phyloP scores from a whole-genome alignment of 177 flowering plant genomes.

The Vitis hybrid region DNA sequence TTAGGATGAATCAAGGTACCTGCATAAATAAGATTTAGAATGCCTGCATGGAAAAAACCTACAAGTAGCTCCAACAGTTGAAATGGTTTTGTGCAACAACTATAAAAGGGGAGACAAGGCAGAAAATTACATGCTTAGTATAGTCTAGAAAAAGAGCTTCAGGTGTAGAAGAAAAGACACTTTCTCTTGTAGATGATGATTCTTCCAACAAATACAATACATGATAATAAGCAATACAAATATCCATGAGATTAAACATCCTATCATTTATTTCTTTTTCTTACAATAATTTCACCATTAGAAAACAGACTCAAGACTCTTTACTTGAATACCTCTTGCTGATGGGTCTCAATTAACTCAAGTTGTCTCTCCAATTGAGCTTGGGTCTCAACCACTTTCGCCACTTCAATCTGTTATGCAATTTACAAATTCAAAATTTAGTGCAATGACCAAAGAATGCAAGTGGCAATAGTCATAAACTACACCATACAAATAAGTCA shows the following conservation, averaged over 20 bases:
- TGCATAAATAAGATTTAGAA: no score
- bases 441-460: background rate
- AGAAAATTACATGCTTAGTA: no score
- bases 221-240: background rate
- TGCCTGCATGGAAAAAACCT: no score
- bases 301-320: background rate
- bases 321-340: constrained; percentile 65
- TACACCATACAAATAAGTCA: background rate
- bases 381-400: constrained; percentile 94
- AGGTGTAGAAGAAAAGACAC: no score
- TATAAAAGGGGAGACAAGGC: no score
- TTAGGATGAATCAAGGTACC: no score
- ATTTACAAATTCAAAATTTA: background rate
- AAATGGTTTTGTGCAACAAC: no score
- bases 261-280: no score
- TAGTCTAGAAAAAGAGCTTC: no score
- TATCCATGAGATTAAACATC: no score
- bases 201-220: background rate
- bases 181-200: no score
- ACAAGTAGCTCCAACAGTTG: no score
- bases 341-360: constrained; percentile 96
- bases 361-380: constrained; percentile 73
- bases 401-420: constrained; percentile 73
- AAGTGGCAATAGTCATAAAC: background rate
- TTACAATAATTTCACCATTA: background rate